Conservation (phyloP, 2,329 filamentous ascomycete genomes). For the Atkinsonella hypoxylon region DNA sequence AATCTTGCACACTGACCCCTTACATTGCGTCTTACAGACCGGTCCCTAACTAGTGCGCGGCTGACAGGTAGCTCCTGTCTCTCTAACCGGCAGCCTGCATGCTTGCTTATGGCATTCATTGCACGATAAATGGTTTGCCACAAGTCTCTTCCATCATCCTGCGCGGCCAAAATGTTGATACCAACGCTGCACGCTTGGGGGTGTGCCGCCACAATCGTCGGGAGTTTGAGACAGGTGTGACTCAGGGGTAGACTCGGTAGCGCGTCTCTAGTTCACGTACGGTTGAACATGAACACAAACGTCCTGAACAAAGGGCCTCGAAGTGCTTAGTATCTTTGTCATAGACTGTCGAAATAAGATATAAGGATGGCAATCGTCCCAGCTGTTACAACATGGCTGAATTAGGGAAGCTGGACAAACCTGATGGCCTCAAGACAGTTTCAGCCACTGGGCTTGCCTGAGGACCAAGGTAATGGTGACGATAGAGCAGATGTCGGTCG, state of each 20-base stretch:
- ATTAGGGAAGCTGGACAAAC: neutral
- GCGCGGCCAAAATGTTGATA: neutral
- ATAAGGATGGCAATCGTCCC: neutral
- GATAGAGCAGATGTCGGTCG: neutral
- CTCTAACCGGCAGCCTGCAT: neutral
- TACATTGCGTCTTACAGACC: neutral
- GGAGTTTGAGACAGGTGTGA: no score
- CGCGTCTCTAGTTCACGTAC: no score
- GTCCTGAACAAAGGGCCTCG: neutral
- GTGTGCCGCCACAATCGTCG: no score
- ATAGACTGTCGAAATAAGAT: neutral
- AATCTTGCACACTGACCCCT: neutral
- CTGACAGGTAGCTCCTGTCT: neutral
- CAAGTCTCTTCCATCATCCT: neutral
- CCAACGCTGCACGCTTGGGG: neutral
- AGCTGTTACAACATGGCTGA: neutral
- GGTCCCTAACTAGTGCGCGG: neutral
- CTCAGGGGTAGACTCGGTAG: no score
- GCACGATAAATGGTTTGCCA: neutral
- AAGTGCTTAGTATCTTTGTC: neutral
- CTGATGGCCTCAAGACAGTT: neutral
- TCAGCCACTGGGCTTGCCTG: neutral
- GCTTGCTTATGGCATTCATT: neutral
- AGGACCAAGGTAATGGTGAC: neutral
- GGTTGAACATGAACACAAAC: neutral